Conservation (phyloP, 306 rosid species). For the Herpetospermum pedunculosum region DNA sequence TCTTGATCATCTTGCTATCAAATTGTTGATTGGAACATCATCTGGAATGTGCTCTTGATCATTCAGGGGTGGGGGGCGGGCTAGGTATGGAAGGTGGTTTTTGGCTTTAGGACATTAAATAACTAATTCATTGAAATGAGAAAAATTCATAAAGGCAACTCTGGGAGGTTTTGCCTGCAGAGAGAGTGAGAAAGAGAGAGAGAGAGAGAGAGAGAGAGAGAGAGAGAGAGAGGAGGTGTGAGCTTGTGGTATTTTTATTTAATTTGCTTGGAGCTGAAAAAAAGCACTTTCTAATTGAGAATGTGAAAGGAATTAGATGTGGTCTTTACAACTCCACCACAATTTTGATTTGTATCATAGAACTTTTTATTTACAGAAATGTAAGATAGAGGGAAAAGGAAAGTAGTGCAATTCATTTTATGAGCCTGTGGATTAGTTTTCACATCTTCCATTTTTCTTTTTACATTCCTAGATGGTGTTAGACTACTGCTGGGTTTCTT, state of each 20-base stretch:
- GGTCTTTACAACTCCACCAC: constrained; percentile 65
- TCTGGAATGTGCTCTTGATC: constrained; percentile 9
- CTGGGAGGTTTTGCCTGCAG: constrained; percentile 23
- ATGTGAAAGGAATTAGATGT: constrained; percentile 48
- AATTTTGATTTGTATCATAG: constrained; percentile 96
- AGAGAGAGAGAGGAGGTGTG: constrained; percentile 21
- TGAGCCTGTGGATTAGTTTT: not conserved
- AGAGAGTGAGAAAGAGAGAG: constrained; percentile 18
- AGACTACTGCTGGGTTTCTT: not conserved
- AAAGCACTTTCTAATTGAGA: constrained; percentile 47
- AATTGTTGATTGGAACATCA: not conserved
- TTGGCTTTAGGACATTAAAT: constrained; percentile 7
- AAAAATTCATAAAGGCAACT: constrained; percentile 25
- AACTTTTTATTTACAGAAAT: constrained; percentile 47
- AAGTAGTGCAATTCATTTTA: constrained; percentile 12
- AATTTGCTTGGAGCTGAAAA: constrained; percentile 30
- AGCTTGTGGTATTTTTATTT: constrained; percentile 41
- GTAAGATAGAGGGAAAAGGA: constrained; percentile 45
- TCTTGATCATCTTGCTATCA: constrained; percentile 2
- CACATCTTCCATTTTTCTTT: not conserved
- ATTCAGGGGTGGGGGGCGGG: constrained; percentile 5
- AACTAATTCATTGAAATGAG: constrained; percentile 18
- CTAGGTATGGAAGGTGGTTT: constrained; percentile 2
- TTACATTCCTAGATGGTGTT: not conserved
- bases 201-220: not conserved